These are phyloP conservation scores for Euclidium syriacum DNA, from an alignment of 345 rosid species.

Conservation along the genomic window DNA sequence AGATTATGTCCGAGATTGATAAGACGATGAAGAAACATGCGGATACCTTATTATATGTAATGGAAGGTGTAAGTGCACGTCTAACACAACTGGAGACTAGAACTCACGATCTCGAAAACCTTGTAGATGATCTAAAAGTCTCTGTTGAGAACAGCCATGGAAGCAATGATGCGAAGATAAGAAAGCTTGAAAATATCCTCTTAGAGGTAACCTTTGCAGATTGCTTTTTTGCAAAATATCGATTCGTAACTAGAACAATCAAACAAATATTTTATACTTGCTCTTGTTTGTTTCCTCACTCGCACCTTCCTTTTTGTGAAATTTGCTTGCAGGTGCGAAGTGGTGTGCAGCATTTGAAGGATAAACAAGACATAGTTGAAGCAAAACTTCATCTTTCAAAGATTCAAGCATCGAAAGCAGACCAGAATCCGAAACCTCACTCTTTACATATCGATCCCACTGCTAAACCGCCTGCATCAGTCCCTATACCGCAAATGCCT, in stretches of 20 bases:
- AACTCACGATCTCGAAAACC: conserved; percentile 49
- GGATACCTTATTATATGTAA: conserved; percentile 49
- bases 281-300: too few species aligned
- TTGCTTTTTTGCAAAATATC: neutral
- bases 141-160: conserved; percentile 57
- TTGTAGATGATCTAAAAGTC: conserved; percentile 62
- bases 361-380: conserved; percentile 58
- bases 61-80: conserved; percentile 64
- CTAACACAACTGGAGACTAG: conserved; percentile 70
- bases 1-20: conserved; percentile 62
- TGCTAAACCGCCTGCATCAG: conserved; percentile 34
- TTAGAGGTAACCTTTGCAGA: conserved; percentile 45
- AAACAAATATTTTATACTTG: neutral
- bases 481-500: conserved; percentile 32
- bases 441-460: conserved; percentile 35
- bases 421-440: conserved; percentile 39
- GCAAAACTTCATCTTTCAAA: conserved; percentile 53
- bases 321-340: conserved; percentile 54
- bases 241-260: neutral
- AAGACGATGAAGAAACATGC: conserved; percentile 58
- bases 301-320: neutral
- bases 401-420: conserved; percentile 42
- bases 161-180: conserved; percentile 60
- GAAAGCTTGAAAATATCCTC: conserved; percentile 58
- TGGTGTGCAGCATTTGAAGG: conserved; percentile 53